These are phyloP conservation scores for Mediolabrus comicus DNA, from an alignment of 108 stramenopile species.

Conservation along the genomic window DNA sequence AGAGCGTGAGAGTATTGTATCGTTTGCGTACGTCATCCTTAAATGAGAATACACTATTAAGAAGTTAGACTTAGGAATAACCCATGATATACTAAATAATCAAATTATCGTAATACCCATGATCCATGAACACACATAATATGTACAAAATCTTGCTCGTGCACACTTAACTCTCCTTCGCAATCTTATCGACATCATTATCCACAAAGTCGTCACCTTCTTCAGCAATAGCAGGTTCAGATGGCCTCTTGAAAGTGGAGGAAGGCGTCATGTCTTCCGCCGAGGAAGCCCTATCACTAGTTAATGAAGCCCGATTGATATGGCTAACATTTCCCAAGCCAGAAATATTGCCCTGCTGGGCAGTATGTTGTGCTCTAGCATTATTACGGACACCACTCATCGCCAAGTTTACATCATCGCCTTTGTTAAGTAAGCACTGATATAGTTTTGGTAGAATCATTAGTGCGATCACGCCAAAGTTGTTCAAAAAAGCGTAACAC, in stretches of 20 bases:
- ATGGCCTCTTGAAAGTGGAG: not conserved
- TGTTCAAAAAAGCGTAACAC: not conserved
- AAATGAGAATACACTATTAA: no score
- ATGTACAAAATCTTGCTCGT: no score
- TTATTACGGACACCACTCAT: no score
- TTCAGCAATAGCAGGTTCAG: not conserved
- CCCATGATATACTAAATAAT: no score
- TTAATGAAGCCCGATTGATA: not conserved
- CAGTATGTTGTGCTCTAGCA: not conserved
- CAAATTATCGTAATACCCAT: no score
- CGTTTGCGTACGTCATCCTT: no score
- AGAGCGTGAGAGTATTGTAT: no score
- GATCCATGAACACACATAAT: no score
- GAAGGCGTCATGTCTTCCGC: not conserved
- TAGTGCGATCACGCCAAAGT: not conserved
- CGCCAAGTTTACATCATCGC: not conserved
- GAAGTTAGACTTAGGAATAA: no score
- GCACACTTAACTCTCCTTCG: no score
- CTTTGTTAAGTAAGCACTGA: not conserved
- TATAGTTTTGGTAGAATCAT: not conserved
- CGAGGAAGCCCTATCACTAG: not conserved
- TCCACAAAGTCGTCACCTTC: no score
- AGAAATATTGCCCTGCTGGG: not conserved
- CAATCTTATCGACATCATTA: no score
- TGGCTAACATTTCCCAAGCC: not conserved